Base-by-base conservation (phyloP, 176 grass and related monocot genomes). In the Triticum dicoccoides region DNA sequence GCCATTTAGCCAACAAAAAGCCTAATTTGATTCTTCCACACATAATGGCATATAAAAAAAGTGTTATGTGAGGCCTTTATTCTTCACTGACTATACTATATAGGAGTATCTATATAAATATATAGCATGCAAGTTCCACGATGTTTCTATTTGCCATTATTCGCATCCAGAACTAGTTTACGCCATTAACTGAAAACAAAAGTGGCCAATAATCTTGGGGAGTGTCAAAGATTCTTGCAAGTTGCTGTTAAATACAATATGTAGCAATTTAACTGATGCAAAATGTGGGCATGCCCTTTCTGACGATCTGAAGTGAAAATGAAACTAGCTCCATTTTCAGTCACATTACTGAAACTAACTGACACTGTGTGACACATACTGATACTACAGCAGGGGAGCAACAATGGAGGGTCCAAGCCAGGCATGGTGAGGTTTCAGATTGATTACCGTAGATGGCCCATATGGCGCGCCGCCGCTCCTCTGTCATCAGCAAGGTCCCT, bases 401-500 rank as follows among this genome's bases (percentile, higher is more conserved):
- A 42, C 47, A 64, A 62, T 79, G 13, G 65, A 41, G 82, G 17
- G 65, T 56, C 52, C 17, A 56, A 20, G 17, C 5, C 17, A 69
- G 72, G 37, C 35, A 65, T 65, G 73, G 17, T 65, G 83, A 24
- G 34, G 6, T 70, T 61, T 27, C 4, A 67, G 41, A 64, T 86
- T 75, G 41, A 63, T 86, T 76, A 98, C 96, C 96, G 61, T 98
- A 98, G 80, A 98, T 98, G 84, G 96, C 96, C 96, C 96, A 98
- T 80, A 98, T 98, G 77, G 96, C 96, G 70, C 80, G 91, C 27
- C 95, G 90, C 3, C 95, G 90, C 85, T 95, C 95, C 79, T 91
- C 93, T 0, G 96, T 98, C 96, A 98, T 95, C 69, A 98, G 85
- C 89, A 98, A 75, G 63, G 95, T 98, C 44, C 95, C 95, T 98